A percentile compares a stretch with the other conserved stretches of the same genome.
Evolutionary conservation across 257 asterid genomes (phyloP).

Genomic region (Nicotiana attenuata): DNA sequence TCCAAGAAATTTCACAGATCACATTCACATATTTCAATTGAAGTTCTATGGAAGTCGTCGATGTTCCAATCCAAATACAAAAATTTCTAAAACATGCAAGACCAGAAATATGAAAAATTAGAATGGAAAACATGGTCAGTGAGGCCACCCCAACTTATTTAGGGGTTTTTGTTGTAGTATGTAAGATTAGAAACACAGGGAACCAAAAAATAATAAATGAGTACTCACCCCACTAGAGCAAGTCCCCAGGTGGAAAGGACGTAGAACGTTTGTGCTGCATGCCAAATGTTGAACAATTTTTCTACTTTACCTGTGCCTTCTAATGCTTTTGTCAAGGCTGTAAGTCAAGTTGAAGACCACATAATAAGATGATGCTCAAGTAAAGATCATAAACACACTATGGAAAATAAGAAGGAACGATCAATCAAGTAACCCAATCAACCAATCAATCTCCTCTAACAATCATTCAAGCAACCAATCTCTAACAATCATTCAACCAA

Average conservation of each 20-base stretch:
- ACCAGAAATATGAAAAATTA: neutral
- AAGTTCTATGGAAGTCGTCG: neutral
- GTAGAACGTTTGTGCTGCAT: constrained; percentile 72
- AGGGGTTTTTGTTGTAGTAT: neutral
- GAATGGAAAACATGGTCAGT: neutral
- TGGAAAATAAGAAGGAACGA: neutral
- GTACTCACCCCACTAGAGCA: constrained; percentile 71
- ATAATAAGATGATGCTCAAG: neutral
- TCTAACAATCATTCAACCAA: neutral
- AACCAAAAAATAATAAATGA: neutral
- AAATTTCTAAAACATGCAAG: neutral
- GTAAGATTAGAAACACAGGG: neutral
- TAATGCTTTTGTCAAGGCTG: constrained; percentile 70
- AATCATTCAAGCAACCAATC: neutral
- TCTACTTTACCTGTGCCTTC: constrained; percentile 73
- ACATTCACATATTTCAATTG: neutral
- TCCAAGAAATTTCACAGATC: no score
- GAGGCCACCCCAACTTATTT: neutral
- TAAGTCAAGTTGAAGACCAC: constrained; percentile 13
- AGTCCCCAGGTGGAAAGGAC: constrained; percentile 90
- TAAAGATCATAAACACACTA: neutral
- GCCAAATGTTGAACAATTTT: constrained; percentile 71
- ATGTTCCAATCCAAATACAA: neutral
- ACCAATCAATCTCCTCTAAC: neutral
- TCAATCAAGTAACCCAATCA: neutral